Base-by-base conservation (phyloP, 164 flowering plant species). In the Litsea cubeba region DNA sequence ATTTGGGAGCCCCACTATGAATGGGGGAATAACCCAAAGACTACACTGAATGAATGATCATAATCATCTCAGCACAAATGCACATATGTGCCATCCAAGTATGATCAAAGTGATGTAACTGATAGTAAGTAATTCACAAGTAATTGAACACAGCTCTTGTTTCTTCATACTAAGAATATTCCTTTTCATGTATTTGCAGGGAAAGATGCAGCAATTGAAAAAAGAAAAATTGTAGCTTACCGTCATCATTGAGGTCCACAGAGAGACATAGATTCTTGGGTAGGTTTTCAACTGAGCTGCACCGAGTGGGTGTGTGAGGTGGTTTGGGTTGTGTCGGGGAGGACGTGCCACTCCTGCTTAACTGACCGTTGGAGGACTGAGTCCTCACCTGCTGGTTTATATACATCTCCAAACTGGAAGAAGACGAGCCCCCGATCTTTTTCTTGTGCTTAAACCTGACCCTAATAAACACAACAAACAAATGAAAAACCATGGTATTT, bases 391-490 rank as follows among this genome's bases (percentile, higher is more conserved):
- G 89, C 71, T 81, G 85, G 70, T 79, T 86, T 79, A 82, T 65
- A 68, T 80, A 87, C 73, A 84, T 72, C 75, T 85, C 90, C 54
- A 83, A 78, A 76, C 79, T 71, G 49, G 87, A 76, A 46, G 78
- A 78, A 64, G 81, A 65, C 10, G 71, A 66, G 73, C 67, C 72
- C 58, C 84, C 87, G 17, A 71, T 63, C 81, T 76, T 84, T 80
- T 77, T 81, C 83, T 81, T 88, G 79, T 74, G 32, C 32, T 30
- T 91, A 50, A 84, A 84, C 77, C 88, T 87, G 76, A 87, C 87
- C 81, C 88, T 88, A 66, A 72, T 22, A 66, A 11, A 51, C 40
- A 50, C 68, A 57, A 64, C 40, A 75, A 74, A 25, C 69, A 14
- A 72, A 22, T 65, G 23, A 73, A 14, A 12, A 18, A 51, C 32